Evolutionary conservation across 108 stramenopile genomes (phyloP).

Genomic region (Discostella stelligeroides): DNA sequence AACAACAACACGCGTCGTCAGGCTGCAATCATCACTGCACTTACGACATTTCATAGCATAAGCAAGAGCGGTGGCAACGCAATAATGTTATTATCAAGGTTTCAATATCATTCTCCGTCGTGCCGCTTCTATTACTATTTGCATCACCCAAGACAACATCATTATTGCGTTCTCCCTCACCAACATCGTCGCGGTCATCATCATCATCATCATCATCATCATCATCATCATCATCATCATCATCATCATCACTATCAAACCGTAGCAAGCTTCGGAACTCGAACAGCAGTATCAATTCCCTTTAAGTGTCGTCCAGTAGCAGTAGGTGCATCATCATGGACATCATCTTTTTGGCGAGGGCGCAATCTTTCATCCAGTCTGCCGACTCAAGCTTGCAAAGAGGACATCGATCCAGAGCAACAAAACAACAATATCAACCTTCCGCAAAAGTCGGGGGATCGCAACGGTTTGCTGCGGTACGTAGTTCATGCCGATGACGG

Average conservation of each 20-base stretch:
- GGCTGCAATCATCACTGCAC: neutral
- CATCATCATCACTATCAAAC: neutral
- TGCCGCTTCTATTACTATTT: too few species aligned
- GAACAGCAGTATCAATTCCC: neutral
- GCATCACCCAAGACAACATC: too few species aligned
- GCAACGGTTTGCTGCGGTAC: conserved; percentile 36
- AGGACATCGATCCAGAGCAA: neutral
- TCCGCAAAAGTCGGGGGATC: conserved; percentile 35
- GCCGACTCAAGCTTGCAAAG: neutral
- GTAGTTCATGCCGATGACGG: conserved; percentile 31
- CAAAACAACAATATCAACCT: neutral
- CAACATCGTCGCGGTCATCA: too few species aligned
- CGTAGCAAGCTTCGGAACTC: neutral
- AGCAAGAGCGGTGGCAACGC: neutral
- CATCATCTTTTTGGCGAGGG: neutral
- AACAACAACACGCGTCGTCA: too few species aligned
- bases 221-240: too few species aligned
- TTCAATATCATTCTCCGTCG: neutral
- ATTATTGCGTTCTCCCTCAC: too few species aligned
- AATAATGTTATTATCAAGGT: neutral
- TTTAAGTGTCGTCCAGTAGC: neutral
- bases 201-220: too few species aligned
- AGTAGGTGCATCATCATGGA: neutral
- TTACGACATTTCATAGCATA: neutral
- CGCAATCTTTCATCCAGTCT: neutral